Base-by-base conservation (phyloP, 1,139 yeast species). In the Taphrina sp. region DNA sequence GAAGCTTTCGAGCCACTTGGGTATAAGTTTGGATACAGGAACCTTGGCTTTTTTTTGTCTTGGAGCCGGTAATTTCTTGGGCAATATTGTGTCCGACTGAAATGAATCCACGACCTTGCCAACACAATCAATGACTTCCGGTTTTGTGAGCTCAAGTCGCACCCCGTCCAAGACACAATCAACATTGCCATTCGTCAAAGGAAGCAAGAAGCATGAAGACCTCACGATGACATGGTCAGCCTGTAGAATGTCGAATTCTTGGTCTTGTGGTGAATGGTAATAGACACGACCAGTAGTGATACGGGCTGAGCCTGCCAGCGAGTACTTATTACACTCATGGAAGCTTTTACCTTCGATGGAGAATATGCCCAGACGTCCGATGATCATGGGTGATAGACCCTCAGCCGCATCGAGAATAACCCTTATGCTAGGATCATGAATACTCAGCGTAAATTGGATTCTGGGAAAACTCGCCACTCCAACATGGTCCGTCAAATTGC, bases 371-470 rank as follows among this genome's bases (percentile, higher is more conserved):
- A 49, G 34, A 10, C 54, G 39, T 4, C 36, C 38, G 14, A 49
- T 49, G 23, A 49, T 49, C 54, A 49, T 49, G 39, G 54, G 46
- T 8, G 24, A 17, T 23, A 16, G 31, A 16, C 16, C 45, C 37
- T 28, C 33, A 14, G 19, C 20, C 3, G 36, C 12, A 17, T 49
- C 54, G 10, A 49, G 34, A 8, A 49, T 41, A 24, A 49, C 54
- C 5, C 54, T 45, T 19, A 49, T 17, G 5, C 46, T 49, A 24
- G 54, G 54, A 23, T 49, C 54, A 24, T 49, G 54, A 14, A 49
- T 37, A 19, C 46, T 38, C 12, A 49, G 35, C 12, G 46, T 22
- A 20, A 42, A 16, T n/a, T 43, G 28, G 28, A 43, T n/a, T 1
- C 26, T 29, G 3, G 47, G 47, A 3, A 41, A 14, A 14, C 8